Evolutionary conservation across 2,329 filamentous ascomycete genomes (phyloP).

Genomic region (Penicillium sp.): DNA sequence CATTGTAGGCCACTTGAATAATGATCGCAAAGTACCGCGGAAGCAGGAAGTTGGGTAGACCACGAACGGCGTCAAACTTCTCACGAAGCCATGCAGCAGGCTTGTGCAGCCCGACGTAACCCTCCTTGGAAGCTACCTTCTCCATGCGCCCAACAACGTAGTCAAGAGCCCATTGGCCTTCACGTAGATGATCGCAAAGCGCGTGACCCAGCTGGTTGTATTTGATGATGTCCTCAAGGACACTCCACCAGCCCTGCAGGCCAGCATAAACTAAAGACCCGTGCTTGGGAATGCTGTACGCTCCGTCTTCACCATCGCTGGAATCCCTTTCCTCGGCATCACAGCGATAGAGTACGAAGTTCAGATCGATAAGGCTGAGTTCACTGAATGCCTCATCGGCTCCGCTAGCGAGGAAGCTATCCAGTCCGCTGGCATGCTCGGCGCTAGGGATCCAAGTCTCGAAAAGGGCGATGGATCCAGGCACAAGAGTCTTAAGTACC

Average conservation of each 20-base stretch:
- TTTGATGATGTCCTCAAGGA: slow-evolving; percentile 78
- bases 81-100: slow-evolving; percentile 78
- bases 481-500: slow-evolving; percentile 80
- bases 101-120: slow-evolving; percentile 62
- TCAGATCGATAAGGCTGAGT: slow-evolving; percentile 77
- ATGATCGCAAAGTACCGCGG: slow-evolving; percentile 92
- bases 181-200: slow-evolving; percentile 85
- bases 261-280: slow-evolving; percentile 90
- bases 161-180: slow-evolving; percentile 90
- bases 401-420: slow-evolving; percentile 81
- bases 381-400: slow-evolving; percentile 75
- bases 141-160: slow-evolving; percentile 80
- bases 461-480: slow-evolving; percentile 91
- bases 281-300: slow-evolving; percentile 80
- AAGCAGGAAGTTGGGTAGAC: slow-evolving; percentile 82
- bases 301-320: slow-evolving; percentile 78
- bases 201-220: slow-evolving; percentile 93
- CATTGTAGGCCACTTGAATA: slow-evolving; percentile 81
- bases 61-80: slow-evolving; percentile 81
- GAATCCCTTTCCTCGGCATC: slow-evolving; percentile 84
- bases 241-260: slow-evolving; percentile 98
- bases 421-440: slow-evolving; percentile 79
- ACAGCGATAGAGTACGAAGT: slow-evolving; percentile 87
- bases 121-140: slow-evolving; percentile 63
- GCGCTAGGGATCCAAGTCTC: slow-evolving; percentile 93